Evolutionary conservation across 306 rosid species (phyloP), one percentile per base, ranked within the genome.

Genomic region (Sophora flavescens): DNA sequence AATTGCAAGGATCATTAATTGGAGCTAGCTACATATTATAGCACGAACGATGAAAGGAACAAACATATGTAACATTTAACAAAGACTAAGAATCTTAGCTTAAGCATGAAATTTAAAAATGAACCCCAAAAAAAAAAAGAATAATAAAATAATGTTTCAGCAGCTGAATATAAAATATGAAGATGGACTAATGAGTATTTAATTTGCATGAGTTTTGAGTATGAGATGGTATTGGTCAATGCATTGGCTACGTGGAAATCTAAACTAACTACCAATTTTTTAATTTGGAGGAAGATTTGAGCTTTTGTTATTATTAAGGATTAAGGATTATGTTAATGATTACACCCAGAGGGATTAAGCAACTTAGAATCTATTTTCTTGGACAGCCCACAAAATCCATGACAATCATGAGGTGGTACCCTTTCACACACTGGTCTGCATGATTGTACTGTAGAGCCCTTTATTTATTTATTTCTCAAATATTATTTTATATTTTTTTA

Each of bases 301-400:
- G 35, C 1, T 72, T 67, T 77, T 36, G 83, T 53, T 75, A 39
- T 4, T 65, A 71, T 78, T 63, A 76, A 71, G 69, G 84, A 78
- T 82, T 82, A 76, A 51, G 78, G 51, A 84, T 84, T 71, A 30
- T 73, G 79, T 72, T 82, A 76, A 86, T 86, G 78, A 86, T 86
- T 73, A 79, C 45, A 82, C 75, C 89, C 78, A 70, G 72, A 80
- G 44, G 86, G 80, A 82, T 82, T 82, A 76, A 82, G 82, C 30
- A 17, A 47, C 4, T 36, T 59, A 67, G 84, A 86, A 80, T 83
- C 85, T 74, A 73, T 77, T 77, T 68, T 80, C 87, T 86, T 77
- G 89, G 85, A 68, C 83, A 72, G 81, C 81, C 87, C 89, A 86
- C 85, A 86, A 86, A 86, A 86, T 86, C 87, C 78, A 78, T 30